These are phyloP conservation scores for Solanum etuberosum DNA, from an alignment of 257 asterid genomes.

Conservation along the genomic window DNA sequence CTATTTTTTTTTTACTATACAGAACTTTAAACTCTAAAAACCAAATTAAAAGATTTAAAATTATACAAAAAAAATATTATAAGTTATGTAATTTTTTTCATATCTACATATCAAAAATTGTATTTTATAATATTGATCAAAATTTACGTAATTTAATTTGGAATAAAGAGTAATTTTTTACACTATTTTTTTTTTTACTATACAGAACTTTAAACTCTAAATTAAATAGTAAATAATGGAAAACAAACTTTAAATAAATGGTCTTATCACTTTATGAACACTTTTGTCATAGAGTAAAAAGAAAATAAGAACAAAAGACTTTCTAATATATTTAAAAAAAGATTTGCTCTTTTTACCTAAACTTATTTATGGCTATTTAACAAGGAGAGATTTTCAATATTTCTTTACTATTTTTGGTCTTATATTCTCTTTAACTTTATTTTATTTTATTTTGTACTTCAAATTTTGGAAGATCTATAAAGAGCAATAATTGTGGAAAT, in stretches of 20 bases:
- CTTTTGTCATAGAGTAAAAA: not conserved
- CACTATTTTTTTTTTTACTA: not conserved
- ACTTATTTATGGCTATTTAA: not conserved
- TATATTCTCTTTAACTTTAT: not conserved
- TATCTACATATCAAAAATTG: too few relatives aligned
- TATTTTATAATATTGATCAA: too few relatives aligned
- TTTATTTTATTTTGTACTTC: not conserved
- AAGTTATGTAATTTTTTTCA: too few relatives aligned
- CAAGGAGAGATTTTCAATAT: not conserved
- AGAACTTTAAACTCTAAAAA: too few relatives aligned
- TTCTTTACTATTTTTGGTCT: not conserved
- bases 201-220: not conserved
- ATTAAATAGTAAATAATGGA: not conserved
- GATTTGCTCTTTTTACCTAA: not conserved
- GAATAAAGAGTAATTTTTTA: too few relatives aligned
- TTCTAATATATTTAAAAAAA: not conserved
- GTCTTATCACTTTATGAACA: not conserved
- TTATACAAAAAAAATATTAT: too few relatives aligned
- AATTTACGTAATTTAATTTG: too few relatives aligned
- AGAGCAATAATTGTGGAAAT: not conserved
- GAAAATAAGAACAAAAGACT: not conserved
- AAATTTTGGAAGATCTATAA: not conserved
- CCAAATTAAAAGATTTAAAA: too few relatives aligned
- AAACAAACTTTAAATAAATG: not conserved
- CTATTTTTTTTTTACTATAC: too few relatives aligned